phyloP scores from a whole-genome alignment of 257 asterid species.

The Jacaranda copaia region DNA sequence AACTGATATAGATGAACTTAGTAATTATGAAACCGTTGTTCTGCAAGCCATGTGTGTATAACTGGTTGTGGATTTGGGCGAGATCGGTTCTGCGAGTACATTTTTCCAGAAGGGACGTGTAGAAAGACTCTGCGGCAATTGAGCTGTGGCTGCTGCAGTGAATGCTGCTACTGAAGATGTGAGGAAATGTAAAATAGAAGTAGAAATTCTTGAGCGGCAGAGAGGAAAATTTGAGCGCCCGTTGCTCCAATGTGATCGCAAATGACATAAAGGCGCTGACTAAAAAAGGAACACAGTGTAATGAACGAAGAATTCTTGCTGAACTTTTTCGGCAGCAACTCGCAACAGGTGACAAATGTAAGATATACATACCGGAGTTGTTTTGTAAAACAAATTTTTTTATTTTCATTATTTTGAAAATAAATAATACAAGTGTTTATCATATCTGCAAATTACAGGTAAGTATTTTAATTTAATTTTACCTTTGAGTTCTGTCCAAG shows the following conservation, averaged over 20 bases:
- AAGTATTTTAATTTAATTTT: too few species aligned
- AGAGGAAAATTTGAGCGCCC: slow-evolving; percentile 28
- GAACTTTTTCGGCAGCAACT: background rate
- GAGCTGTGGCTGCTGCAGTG: slow-evolving; percentile 23
- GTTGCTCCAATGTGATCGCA: slow-evolving; percentile 8
- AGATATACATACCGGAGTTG: too few species aligned
- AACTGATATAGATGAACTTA: slow-evolving; percentile 51
- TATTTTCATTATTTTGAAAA: too few species aligned
- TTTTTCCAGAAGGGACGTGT: slow-evolving; percentile 57
- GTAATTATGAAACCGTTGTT: slow-evolving; percentile 63
- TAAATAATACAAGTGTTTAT: too few species aligned
- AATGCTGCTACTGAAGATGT: slow-evolving; percentile 24
- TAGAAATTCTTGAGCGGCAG: slow-evolving; percentile 34
- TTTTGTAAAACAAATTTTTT: too few species aligned
- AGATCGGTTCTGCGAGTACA: slow-evolving; percentile 48
- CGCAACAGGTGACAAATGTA: too few species aligned
- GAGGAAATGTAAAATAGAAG: slow-evolving; percentile 10
- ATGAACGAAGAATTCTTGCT: background rate
- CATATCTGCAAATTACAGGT: too few species aligned
- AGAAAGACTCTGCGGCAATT: slow-evolving; percentile 46
- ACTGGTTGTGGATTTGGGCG: slow-evolving; percentile 58
- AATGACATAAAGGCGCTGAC: slow-evolving; percentile 38
- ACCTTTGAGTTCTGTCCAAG: too few species aligned
- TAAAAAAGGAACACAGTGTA: background rate
- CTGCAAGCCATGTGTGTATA: slow-evolving; percentile 45